Evolutionary conservation across 1,284 basidiomycete genomes (phyloP), one percentile per base, ranked within the genome.

Genomic region (Sanguinoderma infundibulare): DNA sequence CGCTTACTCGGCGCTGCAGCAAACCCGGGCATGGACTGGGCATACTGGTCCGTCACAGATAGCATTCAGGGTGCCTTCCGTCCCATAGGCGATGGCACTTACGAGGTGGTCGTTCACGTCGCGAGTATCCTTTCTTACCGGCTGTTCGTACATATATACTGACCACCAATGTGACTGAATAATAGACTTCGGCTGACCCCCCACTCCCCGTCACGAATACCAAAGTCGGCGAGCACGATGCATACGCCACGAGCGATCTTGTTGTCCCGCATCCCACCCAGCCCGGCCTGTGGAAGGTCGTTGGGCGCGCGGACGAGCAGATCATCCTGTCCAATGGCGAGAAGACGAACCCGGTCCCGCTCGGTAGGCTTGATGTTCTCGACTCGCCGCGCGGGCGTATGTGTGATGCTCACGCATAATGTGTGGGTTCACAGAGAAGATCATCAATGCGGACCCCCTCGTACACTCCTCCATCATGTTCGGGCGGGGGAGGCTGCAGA

Each of bases 221-320:
- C 0, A 61, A 59, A 26, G 55, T 71, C 1, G 67, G 73, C 40
- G 74, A 72, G 0, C 39, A 52, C 3, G 63, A 64, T n/a, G 76
- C 67, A 7, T 78, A 71, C 40, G 65, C 66, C 1, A 75, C 78
- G 0, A 76, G 70, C 26, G 83, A 85, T 64, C 67, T 84, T n/a
- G 69, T 81, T 15, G 61, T 71, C 1, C 78, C 75, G 5, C 83
- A 84, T 64, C 80, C 81, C 2, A 76, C 73, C 0, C 78, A 77
- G 39, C 67, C 73, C 3, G 75, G 74, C 8, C 70, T 73, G 8
- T 85, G 79, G 78, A 78, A 75, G 60, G 72, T 83, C 26, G 71
- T 74, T 28, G 83, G 82, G 0, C 74, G 83, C 2, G 69, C 71
- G 1, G 82, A 84, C 64, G 82, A 83, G 59, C 82, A 83, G 61